Conservation (phyloP, 768 basidiomycete genomes). For the Lactarius psammicola region DNA sequence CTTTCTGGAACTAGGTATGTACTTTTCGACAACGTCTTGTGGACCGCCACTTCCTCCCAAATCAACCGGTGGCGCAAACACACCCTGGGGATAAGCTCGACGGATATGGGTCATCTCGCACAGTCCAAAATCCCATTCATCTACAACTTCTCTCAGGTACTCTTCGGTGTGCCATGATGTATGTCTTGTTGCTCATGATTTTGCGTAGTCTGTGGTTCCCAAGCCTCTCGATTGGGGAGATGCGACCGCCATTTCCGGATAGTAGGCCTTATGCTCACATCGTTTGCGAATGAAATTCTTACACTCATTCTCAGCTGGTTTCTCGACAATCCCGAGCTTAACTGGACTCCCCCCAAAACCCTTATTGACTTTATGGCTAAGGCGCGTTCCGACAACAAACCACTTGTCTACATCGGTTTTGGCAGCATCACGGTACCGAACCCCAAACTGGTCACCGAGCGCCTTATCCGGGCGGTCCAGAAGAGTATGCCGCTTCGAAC, state of each 20-base stretch:
- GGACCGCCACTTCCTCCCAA: slow-evolving; percentile 63
- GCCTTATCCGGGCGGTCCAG: slow-evolving; percentile 58
- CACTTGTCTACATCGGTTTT: slow-evolving; percentile 71
- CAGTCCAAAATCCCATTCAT: slow-evolving; percentile 62
- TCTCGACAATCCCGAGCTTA: slow-evolving; percentile 57
- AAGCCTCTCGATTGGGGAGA: slow-evolving; percentile 73
- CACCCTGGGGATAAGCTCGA: slow-evolving; percentile 46
- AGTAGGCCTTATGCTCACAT: slow-evolving; percentile 36
- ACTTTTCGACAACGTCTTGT: slow-evolving; percentile 64
- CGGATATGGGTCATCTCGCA: slow-evolving; percentile 58
- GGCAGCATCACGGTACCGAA: slow-evolving; percentile 66
- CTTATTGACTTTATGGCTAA: slow-evolving; percentile 55
- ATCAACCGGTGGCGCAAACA: slow-evolving; percentile 65
- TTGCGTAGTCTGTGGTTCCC: slow-evolving; percentile 51
- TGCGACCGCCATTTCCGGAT: slow-evolving; percentile 53
- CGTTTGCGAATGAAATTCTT: slow-evolving; percentile 8
- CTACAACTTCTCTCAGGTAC: slow-evolving; percentile 64
- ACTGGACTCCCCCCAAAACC: slow-evolving; percentile 52
- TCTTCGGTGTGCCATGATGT: slow-evolving; percentile 8
- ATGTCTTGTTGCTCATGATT: slow-evolving; percentile 5
- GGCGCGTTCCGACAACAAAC: slow-evolving; percentile 53
- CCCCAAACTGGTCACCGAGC: slow-evolving; percentile 52
- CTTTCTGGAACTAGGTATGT: slow-evolving; percentile 44
- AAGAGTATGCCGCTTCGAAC: slow-evolving; percentile 44
- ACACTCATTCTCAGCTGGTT: slow-evolving; percentile 51